These are phyloP conservation scores for Dendrobium catenatum DNA, from an alignment of 106 monocot species.

Conservation along the genomic window DNA sequence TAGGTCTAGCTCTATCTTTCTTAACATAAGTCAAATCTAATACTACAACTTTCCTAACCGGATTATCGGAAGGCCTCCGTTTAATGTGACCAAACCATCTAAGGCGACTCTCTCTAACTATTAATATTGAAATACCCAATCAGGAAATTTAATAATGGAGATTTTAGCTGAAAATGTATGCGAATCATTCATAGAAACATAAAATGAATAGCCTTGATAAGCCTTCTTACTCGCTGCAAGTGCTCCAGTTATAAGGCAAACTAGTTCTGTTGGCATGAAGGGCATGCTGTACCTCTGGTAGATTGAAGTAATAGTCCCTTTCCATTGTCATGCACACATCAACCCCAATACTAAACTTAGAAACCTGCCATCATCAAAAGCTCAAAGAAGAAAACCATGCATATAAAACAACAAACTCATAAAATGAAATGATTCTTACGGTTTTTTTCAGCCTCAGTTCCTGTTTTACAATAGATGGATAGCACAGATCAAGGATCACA, in stretches of 20 bases:
- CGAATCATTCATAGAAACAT: no score
- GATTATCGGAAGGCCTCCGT: no score
- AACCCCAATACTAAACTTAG: constrained; percentile 70
- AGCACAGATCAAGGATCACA: constrained; percentile 91
- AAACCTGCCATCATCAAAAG: constrained; percentile 29
- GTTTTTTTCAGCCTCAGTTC: constrained; percentile 74
- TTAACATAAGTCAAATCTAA: no score
- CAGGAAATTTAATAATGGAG: no score
- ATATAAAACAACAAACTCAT: no score
- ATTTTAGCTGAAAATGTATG: no score
- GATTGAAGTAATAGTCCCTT: constrained; percentile 80
- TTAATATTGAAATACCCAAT: neutral
- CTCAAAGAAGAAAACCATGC: neutral
- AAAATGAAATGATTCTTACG: constrained; percentile 27
- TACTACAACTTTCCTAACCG: no score
- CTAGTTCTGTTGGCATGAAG: constrained; percentile 93
- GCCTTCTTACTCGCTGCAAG: constrained; percentile 75
- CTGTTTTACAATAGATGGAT: constrained; percentile 81
- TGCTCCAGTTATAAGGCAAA: constrained; percentile 72
- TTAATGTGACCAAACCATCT: no score
- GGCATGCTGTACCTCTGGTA: constrained; percentile 86
- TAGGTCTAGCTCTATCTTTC: no score
- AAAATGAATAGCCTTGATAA: no score
- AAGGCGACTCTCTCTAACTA: neutral
- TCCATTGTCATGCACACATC: constrained; percentile 94